A percentile compares a stretch with the other conserved stretches of the same genome.
Evolutionary conservation across 1,139 yeast species (phyloP).

Genomic region (Wickerhamiella infanticola): DNA sequence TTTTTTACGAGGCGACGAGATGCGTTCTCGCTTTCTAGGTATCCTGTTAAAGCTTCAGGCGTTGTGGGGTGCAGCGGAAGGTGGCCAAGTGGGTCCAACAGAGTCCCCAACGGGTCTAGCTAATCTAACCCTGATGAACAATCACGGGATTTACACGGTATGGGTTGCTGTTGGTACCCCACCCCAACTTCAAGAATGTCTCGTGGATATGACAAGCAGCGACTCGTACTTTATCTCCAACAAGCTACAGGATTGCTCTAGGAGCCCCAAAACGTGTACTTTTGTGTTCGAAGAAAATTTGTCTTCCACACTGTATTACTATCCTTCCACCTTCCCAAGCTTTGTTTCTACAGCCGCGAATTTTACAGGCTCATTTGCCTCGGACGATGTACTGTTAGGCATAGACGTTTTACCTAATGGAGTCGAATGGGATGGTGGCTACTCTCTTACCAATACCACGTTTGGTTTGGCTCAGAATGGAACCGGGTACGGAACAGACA

Average conservation of each 20-base stretch:
- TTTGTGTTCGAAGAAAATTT: neutral
- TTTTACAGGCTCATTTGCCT: neutral
- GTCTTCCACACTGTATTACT: neutral
- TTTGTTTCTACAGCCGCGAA: neutral
- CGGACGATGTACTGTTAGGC: neutral
- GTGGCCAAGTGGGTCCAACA: too few species aligned
- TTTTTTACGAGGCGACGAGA: too few species aligned
- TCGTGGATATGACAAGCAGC: neutral
- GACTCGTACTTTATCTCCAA: neutral
- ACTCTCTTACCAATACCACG: neutral
- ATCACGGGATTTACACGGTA: neutral
- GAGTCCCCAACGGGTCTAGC: neutral
- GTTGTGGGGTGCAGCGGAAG: too few species aligned
- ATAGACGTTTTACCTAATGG: neutral
- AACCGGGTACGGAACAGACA: neutral
- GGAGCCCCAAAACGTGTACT: neutral
- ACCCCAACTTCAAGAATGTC: neutral
- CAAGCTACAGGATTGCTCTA: neutral
- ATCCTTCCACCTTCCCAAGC: neutral
- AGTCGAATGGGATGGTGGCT: neutral
- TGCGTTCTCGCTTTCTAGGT: too few species aligned
- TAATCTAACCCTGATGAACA: neutral
- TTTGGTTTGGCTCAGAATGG: conserved; percentile 1
- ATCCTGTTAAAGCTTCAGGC: too few species aligned
- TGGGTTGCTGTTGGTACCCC: neutral